Evolutionary conservation across 2,329 filamentous ascomycete species (phyloP).

Genomic region (Phialophora chinensis): DNA sequence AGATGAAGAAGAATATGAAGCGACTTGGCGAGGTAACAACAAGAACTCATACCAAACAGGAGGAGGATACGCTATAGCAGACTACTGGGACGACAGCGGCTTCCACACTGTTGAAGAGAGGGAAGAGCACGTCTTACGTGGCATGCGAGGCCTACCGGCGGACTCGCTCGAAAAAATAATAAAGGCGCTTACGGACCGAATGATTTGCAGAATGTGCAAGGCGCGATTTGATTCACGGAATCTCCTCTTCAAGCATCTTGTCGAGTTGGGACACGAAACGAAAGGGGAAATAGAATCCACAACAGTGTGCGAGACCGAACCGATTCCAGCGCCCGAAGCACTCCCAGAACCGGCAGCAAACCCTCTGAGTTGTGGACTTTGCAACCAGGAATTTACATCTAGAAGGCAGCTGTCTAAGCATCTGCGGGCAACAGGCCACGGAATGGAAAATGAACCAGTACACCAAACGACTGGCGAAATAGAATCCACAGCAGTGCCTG

Average conservation of each 20-base stretch:
- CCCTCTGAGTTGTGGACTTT: too few species aligned
- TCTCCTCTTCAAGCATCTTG: neutral
- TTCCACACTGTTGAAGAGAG: slow-evolving; percentile 4
- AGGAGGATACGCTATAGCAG: neutral
- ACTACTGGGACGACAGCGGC: neutral
- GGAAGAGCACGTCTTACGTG: neutral
- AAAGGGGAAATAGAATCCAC: neutral
- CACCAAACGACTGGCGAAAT: too few species aligned
- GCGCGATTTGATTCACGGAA: neutral
- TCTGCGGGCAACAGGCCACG: too few species aligned
- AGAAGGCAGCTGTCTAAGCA: too few species aligned
- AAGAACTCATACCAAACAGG: neutral
- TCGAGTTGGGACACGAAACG: neutral
- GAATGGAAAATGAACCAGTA: too few species aligned
- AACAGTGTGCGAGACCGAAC: neutral
- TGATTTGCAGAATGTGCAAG: slow-evolving; percentile 1
- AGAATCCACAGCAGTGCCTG: too few species aligned
- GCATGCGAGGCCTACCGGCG: neutral
- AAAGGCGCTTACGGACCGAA: neutral
- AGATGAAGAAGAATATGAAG: slow-evolving; percentile 7
- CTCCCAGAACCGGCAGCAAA: too few species aligned
- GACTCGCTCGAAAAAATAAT: slow-evolving; percentile 3
- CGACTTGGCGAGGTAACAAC: neutral
- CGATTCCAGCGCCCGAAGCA: neutral
- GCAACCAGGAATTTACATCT: too few species aligned